Evolutionary conservation across 345 rosid genomes (phyloP), one percentile per base, ranked within the genome.

Genomic region (Gynandropsis gynandra): DNA sequence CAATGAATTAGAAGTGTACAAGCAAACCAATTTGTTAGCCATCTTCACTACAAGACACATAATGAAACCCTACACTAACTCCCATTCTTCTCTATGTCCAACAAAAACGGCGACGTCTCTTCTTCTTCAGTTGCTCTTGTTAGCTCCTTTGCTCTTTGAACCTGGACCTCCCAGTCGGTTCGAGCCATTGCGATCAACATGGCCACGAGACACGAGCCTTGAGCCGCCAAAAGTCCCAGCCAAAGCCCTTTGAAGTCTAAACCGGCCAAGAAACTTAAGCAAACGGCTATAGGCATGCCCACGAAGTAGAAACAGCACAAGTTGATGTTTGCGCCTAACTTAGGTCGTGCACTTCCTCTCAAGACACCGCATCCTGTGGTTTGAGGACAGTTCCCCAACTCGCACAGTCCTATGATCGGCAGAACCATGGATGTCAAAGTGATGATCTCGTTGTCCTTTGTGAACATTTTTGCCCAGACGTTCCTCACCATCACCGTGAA

Each of bases 321-420:
- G 71, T 88, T 88, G 39, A 88, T 76, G 66, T 82, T 80, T 10
- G 97, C 97, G 44, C 85, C 97, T 49, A 82, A 27, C 47, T 79
- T 82, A 4, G 97, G 97, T 43, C 95, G 74, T 0, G 95, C 97
- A 0, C 83, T 77, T 32, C 97, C 97, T 69, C 97, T 68, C 47
- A 88, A 41, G 2, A 85, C 92, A 1, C 97, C 97, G 41, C 97
- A 88, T 0, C 80, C 72, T 10, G 88, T 80, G 4, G 97, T 88
- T 55, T 88, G 95, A 2, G 97, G 92, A 57, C 97, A 88, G 56
- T 85, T 88, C 10, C 97, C 97, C 10, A 88, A 78, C 63, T 88
- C 97, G 50, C 97, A 88, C 1, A 85, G 68, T 41, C 95, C 97
- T 9, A 85, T 75, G 38, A 88, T 82, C 7, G 92, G 95, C 73